Evolutionary conservation across 495 filamentous ascomycete species (phyloP), one percentile per base, ranked within the genome.

Genomic region (Jackrogersella minutella): DNA sequence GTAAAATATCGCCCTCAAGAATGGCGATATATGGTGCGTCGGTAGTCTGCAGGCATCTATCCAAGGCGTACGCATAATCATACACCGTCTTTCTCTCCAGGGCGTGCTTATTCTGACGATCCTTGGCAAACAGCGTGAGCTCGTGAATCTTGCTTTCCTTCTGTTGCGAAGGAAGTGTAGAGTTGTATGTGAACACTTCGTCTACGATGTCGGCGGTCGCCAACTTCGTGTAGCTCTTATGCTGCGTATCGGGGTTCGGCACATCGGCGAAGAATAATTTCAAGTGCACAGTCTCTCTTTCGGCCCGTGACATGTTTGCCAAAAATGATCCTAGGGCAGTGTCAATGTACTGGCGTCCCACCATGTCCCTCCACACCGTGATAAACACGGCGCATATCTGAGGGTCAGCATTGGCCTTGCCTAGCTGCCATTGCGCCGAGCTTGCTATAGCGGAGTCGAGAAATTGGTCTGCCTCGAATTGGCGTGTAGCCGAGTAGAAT

Each of bases 1-100:
- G 71, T 0, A 83, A 73, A 21, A 84, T 79, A 51, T 82, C 79
- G 56, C 80, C 81, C 69, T 83, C 82, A 39, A 83, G 85, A 6
- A 84, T 73, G 0, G 74, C 76, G 14, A 80, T 79, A 51, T 82
- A 83, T 2, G 78, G 75, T 13, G 79, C 77, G 7, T 71, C 55
- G 10, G 74, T 76, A 2, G 76, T 77, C 8, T 73, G 21, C 19
- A 77, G 55, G 57, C 81, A 84, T 16, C 60, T 71, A 39, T 76
- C 66, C 5, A 83, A 44, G 1, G 76, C 74, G 64, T 83, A 82
- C 11, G 77, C 63, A 36, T 83, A 84, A 57, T 83, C 81, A 59
- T 75, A 70, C 21, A 78, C 60, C 5, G 72, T 73, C 60, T 78
- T 78, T 55, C 69, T 68, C 58, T 74, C 72, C 4, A 74, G 43